phyloP scores from a whole-genome alignment of 73 alveolate genomes.

The Paramecium sonneborni region DNA sequence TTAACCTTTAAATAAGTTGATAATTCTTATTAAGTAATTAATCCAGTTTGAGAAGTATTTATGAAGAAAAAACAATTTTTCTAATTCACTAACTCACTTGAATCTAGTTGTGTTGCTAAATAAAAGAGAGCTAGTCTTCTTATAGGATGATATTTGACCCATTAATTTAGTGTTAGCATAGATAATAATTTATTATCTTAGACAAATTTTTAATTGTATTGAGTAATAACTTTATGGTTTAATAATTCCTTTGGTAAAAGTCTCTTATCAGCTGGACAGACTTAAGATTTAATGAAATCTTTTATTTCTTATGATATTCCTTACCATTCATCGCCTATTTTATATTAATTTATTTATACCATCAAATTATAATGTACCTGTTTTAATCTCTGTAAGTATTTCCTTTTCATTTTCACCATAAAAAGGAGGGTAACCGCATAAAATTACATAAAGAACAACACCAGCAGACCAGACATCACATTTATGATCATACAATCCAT shows the following conservation, averaged over 20 bases:
- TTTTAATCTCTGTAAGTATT: slow-evolving; percentile 59
- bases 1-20: slow-evolving; percentile 8
- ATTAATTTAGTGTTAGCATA: not conserved
- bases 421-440: slow-evolving; percentile 91
- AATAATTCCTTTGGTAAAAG: not conserved
- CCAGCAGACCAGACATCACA: slow-evolving; percentile 86
- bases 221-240: not conserved
- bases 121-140: slow-evolving; percentile 18
- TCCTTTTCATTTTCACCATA: slow-evolving; percentile 88
- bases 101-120: slow-evolving; percentile 11
- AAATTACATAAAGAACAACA: slow-evolving; percentile 76
- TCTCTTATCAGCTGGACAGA: slow-evolving; percentile 21
- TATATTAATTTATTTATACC: slow-evolving; percentile 60
- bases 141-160: slow-evolving; percentile 28
- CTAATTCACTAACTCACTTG: not conserved
- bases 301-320: slow-evolving; percentile 7
- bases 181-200: not conserved
- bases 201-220: not conserved
- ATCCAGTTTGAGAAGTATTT: slow-evolving; percentile 41
- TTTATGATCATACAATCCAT: slow-evolving; percentile 67
- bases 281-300: slow-evolving; percentile 13
- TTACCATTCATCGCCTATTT: slow-evolving; percentile 48
- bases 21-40: not conserved
- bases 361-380: slow-evolving; percentile 65
- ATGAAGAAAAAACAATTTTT: not conserved